phyloP scores from a whole-genome alignment of 192 early-diverging fungal species.

The Coemansia sp. region DNA sequence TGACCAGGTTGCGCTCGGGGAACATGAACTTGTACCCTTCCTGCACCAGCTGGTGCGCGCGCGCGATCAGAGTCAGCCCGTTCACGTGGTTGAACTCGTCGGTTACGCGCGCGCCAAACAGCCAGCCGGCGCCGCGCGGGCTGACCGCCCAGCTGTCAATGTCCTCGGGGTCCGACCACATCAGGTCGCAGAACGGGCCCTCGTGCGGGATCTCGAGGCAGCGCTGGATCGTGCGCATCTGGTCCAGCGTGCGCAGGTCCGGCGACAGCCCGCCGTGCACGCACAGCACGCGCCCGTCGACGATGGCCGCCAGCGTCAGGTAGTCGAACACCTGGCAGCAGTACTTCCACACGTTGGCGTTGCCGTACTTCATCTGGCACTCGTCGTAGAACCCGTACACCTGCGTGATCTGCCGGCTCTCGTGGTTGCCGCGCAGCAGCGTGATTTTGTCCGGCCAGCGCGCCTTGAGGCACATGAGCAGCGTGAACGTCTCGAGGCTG shows the following conservation, averaged over 20 bases:
- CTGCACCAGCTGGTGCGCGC: conserved; percentile 97
- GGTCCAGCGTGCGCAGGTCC: conserved; percentile 88
- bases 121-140: conserved; percentile 95
- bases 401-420: conserved; percentile 92
- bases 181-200: conserved; percentile 94
- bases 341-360: conserved; percentile 94
- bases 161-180: conserved; percentile 97
- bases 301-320: conserved; percentile 86
- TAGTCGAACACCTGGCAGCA: conserved; percentile 99
- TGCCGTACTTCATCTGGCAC: conserved; percentile 93
- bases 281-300: conserved; percentile 92
- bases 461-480: conserved; percentile 89
- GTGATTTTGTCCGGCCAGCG: conserved; percentile 93
- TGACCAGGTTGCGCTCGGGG: conserved; percentile 82
- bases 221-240: conserved; percentile 91
- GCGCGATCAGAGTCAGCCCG: conserved; percentile 80
- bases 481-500: conserved; percentile 94
- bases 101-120: conserved; percentile 93
- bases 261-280: conserved; percentile 95
- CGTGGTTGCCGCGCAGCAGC: conserved; percentile 91
- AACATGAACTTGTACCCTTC: conserved; percentile 98
- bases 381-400: conserved; percentile 99
- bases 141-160: conserved; percentile 90
- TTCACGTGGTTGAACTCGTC: conserved; percentile 79
- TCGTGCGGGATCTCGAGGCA: conserved; percentile 98